phyloP scores from a whole-genome alignment of 805 yeast species.

The Tetrapisispora pingtungensis region DNA sequence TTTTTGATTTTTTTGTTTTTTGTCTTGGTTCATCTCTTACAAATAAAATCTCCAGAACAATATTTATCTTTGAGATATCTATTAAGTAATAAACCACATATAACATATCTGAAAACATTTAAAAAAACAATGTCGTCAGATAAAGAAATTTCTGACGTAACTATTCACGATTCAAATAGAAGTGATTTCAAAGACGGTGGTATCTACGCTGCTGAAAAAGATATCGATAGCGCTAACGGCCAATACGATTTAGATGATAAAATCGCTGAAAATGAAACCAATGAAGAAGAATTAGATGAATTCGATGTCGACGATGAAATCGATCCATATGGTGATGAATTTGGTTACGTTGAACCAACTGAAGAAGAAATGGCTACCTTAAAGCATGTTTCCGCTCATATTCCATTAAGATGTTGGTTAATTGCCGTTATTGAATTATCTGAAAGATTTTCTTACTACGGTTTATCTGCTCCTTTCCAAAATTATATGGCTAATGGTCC shows the following conservation, averaged over 20 bases:
- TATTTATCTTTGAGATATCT: too few species aligned
- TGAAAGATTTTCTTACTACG: conserved; percentile 75
- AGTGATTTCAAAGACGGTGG: background rate
- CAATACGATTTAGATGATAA: background rate
- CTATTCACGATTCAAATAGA: background rate
- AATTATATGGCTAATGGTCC: conserved; percentile 62
- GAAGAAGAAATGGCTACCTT: conserved; percentile 23
- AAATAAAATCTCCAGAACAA: too few species aligned
- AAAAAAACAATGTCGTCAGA: background rate
- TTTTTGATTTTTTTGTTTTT: too few species aligned
- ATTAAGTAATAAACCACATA: too few species aligned
- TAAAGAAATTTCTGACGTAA: background rate
- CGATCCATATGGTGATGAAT: conserved; percentile 5
- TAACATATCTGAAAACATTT: too few species aligned
- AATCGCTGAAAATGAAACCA: conserved; percentile 1
- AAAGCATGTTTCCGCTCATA: conserved; percentile 32
- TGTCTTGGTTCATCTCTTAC: too few species aligned
- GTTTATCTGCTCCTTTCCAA: conserved; percentile 65
- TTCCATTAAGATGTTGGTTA: conserved; percentile 41
- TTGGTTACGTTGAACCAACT: conserved; percentile 17
- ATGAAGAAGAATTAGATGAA: conserved; percentile 3
- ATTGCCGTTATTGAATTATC: conserved; percentile 64
- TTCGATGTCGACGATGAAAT: background rate
- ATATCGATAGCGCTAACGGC: background rate
- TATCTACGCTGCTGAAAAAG: background rate